A percentile compares a stretch with the other conserved stretches of the same genome.
phyloP scores from a whole-genome alignment of 2,329 filamentous ascomycete species.

The Geoglossum cookeanum region DNA sequence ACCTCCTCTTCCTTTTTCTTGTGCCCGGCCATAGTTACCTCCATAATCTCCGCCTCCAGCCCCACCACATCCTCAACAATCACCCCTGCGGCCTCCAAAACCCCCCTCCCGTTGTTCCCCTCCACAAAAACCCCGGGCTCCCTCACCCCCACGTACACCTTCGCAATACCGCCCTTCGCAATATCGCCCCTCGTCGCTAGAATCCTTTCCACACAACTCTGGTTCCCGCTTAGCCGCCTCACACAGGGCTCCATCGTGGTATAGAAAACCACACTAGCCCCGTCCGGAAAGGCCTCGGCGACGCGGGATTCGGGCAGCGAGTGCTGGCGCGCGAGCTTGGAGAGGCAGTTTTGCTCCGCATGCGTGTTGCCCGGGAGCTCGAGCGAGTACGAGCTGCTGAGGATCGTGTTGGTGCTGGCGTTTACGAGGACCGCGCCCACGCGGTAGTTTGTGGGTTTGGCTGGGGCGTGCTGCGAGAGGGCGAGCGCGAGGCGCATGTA shows the following conservation, averaged over 20 bases:
- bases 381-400: constrained; percentile 75
- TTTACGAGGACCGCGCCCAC: constrained; percentile 79
- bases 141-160: constrained; percentile 70
- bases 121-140: constrained; percentile 85
- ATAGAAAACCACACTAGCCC: constrained; percentile 43
- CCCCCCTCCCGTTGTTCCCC: constrained; percentile 54
- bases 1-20: constrained; percentile 12
- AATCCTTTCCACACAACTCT: constrained; percentile 64
- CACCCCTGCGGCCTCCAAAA: constrained; percentile 54
- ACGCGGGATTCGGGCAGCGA: constrained; percentile 33
- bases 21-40: constrained; percentile 72
- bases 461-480: constrained; percentile 62
- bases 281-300: constrained; percentile 28
- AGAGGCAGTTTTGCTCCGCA: constrained; percentile 80
- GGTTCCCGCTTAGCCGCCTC: constrained; percentile 52
- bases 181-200: constrained; percentile 27
- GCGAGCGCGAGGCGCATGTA: constrained; percentile 55
- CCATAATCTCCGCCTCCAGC: constrained; percentile 61
- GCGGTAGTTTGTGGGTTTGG: constrained; percentile 78
- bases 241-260: constrained; percentile 86
- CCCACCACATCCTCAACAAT: constrained; percentile 53
- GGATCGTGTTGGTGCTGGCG: constrained; percentile 34
- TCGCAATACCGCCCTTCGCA: constrained; percentile 43
- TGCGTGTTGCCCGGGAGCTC: constrained; percentile 88
- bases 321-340: constrained; percentile 38